Base-by-base conservation (phyloP, 1,139 yeast genomes). In the Geotrichum fermentans region DNA sequence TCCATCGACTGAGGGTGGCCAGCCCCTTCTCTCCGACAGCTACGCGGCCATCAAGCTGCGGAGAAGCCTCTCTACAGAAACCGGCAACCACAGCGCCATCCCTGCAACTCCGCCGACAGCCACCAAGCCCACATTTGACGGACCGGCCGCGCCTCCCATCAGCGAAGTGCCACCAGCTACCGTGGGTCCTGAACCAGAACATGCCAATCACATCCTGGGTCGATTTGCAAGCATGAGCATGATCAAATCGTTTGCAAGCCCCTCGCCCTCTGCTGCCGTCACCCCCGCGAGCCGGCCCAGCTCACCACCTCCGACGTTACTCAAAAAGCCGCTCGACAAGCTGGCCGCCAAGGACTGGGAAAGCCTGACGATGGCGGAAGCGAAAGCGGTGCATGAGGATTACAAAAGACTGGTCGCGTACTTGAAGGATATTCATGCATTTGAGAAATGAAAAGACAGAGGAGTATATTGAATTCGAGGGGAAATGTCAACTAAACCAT, bases 341-440 rank as follows among this genome's bases (percentile, higher is more conserved):
- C 54, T 67, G 21, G 40, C 62, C 24, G 40, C 52, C 13, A 48
- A 51, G 21, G 50, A 56, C 4, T 45, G 49, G 39, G 54, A 56
- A 4, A 52, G 57, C 21, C 57, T 71, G 20, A 65, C 62, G 14
- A 37, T 68, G 17, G 57, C 60, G 2, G 74, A 71, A 20, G 58
- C 71, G 24, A 59, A 56, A 34, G 62, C 56, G 28, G 58, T 71
- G 32, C 64, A 68, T 41, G 54, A 57, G 2, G 74, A 71, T 44
- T 71, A 71, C 53, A 65, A 62, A 46, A 59, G 70, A 16, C 55
- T 70, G 37, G 70, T 58, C 36, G 53, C 54, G 41, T 58, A 58
- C 47, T 49, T 65, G 32, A 55, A 57, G 47, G 48, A 56, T n/a
- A 55, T 59, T 24, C 53, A 58, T 45, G 67, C 64, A 43, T 65